Evolutionary conservation across 331 rosid genomes (phyloP).

Genomic region (Erythrophleum ivorense): DNA sequence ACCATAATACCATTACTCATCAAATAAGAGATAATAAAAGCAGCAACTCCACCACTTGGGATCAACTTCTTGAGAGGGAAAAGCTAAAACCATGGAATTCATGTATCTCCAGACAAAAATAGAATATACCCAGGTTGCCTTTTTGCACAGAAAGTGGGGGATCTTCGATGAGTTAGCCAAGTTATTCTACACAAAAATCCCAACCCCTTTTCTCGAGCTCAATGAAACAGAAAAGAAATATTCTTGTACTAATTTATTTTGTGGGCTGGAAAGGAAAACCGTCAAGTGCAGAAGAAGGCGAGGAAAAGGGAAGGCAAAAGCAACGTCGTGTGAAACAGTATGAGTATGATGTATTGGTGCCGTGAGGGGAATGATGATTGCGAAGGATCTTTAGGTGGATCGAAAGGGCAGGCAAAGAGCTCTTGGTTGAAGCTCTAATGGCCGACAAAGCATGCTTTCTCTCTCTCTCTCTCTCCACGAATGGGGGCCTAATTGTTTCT

Average conservation of each 20-base stretch:
- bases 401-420: conserved; percentile 36
- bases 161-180: conserved; percentile 58
- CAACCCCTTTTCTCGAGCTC: conserved; percentile 30
- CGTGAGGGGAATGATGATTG: conserved; percentile 39
- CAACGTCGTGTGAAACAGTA: conserved; percentile 19
- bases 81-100: conserved; percentile 49
- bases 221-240: conserved; percentile 50
- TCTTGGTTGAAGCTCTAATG: conserved; percentile 58
- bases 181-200: conserved; percentile 44
- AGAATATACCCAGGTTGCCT: conserved; percentile 51
- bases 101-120: conserved; percentile 44
- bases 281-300: background rate
- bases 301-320: background rate
- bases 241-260: conserved; percentile 12
- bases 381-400: conserved; percentile 39
- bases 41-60: conserved; percentile 58
- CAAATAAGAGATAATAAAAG: conserved; percentile 51
- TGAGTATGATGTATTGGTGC: conserved; percentile 23
- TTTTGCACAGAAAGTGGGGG: conserved; percentile 56
- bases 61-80: conserved; percentile 50
- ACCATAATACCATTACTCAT: conserved; percentile 54
- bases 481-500: conserved; percentile 39
- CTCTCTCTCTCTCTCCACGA: conserved; percentile 31
- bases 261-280: background rate
- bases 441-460: conserved; percentile 77